Percentiles rank a stretch among this genome's conserved stretches.
Conservation (phyloP, 2,329 filamentous ascomycete species). For the Botrytis cinerea region DNA sequence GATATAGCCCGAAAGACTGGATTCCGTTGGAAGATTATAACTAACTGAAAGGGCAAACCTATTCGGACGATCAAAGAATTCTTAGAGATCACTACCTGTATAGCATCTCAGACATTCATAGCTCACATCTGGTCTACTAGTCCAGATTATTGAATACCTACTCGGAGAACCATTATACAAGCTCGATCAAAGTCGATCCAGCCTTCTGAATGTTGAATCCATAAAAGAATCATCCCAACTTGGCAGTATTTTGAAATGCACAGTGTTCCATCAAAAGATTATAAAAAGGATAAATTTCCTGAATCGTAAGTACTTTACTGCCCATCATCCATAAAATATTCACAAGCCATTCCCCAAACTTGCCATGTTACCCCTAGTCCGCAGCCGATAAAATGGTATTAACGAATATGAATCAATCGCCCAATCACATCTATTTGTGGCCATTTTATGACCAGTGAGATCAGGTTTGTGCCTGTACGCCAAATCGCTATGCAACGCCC, state of each 20-base stretch:
- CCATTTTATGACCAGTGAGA: constrained; percentile 21
- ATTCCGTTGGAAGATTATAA: neutral
- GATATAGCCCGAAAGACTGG: neutral
- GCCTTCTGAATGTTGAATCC: neutral
- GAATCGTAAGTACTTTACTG: constrained; percentile 6
- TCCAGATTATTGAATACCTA: neutral
- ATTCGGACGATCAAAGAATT: no score
- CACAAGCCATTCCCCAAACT: constrained; percentile 20
- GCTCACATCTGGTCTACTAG: neutral
- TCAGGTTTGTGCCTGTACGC: constrained; percentile 34
- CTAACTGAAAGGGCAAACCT: no score
- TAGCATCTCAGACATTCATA: neutral
- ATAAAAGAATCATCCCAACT: neutral
- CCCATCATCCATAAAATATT: constrained; percentile 16
- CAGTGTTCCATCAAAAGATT: neutral
- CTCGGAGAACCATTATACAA: neutral
- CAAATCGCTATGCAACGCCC: constrained; percentile 44
- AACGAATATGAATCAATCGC: constrained; percentile 28
- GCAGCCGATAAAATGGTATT: constrained; percentile 35
- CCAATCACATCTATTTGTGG: constrained; percentile 17
- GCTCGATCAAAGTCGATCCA: neutral
- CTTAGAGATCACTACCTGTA: neutral
- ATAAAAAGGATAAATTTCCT: constrained; percentile 10
- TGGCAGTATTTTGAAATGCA: constrained; percentile 3
- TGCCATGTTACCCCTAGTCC: constrained; percentile 21